A percentile compares a stretch with the other conserved stretches of the same genome.
Conservation (phyloP, 148 eudicot genomes). For the Chenopodium quinoa region DNA sequence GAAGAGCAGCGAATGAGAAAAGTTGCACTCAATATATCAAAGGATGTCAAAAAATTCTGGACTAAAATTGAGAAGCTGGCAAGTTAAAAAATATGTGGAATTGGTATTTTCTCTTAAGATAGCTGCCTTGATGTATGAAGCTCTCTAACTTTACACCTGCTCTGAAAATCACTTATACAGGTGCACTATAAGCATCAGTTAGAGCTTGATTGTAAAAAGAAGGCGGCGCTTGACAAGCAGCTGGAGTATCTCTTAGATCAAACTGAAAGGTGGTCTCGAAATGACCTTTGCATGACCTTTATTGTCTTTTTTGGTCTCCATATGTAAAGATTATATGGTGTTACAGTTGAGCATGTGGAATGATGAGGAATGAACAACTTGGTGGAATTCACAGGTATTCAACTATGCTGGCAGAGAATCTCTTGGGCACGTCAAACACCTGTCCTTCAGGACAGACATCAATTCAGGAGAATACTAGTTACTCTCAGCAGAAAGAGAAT, state of each 20-base stretch:
- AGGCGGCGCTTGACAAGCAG: conserved; percentile 91
- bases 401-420: conserved; percentile 97
- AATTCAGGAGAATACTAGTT: conserved; percentile 18
- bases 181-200: conserved; percentile 91
- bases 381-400: conserved; percentile 68
- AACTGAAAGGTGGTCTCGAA: conserved; percentile 72
- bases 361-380: conserved; percentile 24
- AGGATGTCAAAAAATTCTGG: conserved; percentile 98
- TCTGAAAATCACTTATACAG: conserved; percentile 38
- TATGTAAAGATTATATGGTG: conserved; percentile 6
- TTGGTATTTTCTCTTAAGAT: background rate
- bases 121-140: background rate
- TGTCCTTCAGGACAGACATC: conserved; percentile 36
- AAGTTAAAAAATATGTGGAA: conserved; percentile 34
- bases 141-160: conserved; percentile 1
- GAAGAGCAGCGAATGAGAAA: conserved; percentile 90
- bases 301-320: background rate
- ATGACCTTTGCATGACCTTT: conserved; percentile 11
- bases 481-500: conserved; percentile 37
- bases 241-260: conserved; percentile 96
- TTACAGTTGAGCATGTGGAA: conserved; percentile 22
- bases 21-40: conserved; percentile 86
- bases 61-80: conserved; percentile 97
- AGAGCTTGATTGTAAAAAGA: conserved; percentile 88
- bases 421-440: conserved; percentile 51